A percentile compares a stretch with the other conserved stretches of the same genome.
phyloP scores from a whole-genome alignment of 1,284 basidiomycete genomes.

The Neotropicomus parvogracilis region DNA sequence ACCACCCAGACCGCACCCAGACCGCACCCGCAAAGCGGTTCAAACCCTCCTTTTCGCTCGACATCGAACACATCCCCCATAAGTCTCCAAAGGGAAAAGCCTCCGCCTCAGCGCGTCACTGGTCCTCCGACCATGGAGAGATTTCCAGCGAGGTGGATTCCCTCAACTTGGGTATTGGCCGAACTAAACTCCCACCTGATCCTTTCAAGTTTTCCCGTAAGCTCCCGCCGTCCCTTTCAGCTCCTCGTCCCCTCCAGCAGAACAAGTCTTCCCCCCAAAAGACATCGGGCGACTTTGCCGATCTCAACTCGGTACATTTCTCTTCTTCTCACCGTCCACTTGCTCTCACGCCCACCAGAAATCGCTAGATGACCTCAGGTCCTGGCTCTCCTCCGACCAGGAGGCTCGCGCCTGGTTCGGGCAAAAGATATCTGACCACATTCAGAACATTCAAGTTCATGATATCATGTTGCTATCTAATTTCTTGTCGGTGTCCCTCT shows the following conservation, averaged over 20 bases:
- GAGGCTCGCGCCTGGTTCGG: constrained; percentile 13
- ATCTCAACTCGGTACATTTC: constrained; percentile 17
- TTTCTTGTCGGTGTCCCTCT: constrained; percentile 17
- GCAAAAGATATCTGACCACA: constrained; percentile 19
- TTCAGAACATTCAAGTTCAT: constrained; percentile 7
- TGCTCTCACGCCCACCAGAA: constrained; percentile 21
- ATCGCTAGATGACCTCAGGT: constrained; percentile 17
- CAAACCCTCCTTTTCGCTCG: constrained; percentile 31
- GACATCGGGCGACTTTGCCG: constrained; percentile 3
- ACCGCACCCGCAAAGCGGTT: constrained; percentile 41
- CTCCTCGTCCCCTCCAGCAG: constrained; percentile 1
- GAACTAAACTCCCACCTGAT: constrained; percentile 4
- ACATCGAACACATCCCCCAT: constrained; percentile 39
- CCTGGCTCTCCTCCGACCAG: constrained; percentile 16
- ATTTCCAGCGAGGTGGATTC: constrained; percentile 29
- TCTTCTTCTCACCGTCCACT: background rate
- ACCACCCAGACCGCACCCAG: constrained; percentile 34
- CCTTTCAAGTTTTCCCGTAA: constrained; percentile 19
- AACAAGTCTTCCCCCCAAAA: constrained; percentile 10
- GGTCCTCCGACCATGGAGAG: constrained; percentile 17
- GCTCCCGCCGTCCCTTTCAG: background rate
- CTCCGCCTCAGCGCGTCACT: constrained; percentile 3
- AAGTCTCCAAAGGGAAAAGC: constrained; percentile 10
- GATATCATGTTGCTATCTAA: constrained; percentile 26
- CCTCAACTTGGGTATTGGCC: constrained; percentile 16